Base-by-base conservation (phyloP, 2,329 filamentous ascomycete species). In the Ceratocystis destructans region DNA sequence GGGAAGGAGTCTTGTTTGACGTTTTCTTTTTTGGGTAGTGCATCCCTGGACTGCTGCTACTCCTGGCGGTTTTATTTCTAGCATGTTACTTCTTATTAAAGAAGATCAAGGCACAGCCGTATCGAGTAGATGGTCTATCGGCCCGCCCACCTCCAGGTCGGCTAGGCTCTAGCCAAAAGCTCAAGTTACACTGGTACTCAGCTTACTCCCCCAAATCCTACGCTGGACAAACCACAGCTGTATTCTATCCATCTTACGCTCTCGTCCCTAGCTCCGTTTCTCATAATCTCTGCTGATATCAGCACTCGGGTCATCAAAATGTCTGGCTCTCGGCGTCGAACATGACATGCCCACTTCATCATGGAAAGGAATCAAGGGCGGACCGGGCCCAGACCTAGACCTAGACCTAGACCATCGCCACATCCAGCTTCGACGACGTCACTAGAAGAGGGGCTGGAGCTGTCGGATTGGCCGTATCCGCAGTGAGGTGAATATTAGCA, bases 401-500 rank as follows among this genome's bases (percentile, higher is more conserved):
- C 28, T 5, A 59, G 55, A n/a, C 5, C 55, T 59, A 59, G 55
- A 59, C 55, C 28, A 17, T 33, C 15, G 31, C 31, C 55, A 37
- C 55, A n/a, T 25, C 28, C 55, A 28, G 28, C 28, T 31, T 59
- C 55, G 28, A 59, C 55, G 28, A 37, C 55, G 55, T 59, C 55
- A 37, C 55, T 41, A 59, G 28, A 59, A 28, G 53, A 57, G 55
- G 55, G 55, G 55, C n/a, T 25, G 55, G 33, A 28, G 55, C 8
- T 10, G 55, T 59, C 55, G 55, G 55, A n/a, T 15, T 59, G 55
- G n/a, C 55, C 55, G 55, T 59, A 37, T 37, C 10, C 28, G 55
- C 55, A 59, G 55, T 31, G 55, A 59, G 55, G 28, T 59, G 33
- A 59, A 59, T 59, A 59, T 65, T 59, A 46, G 53, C 44, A 57